A percentile compares a stretch with the other conserved stretches of the same genome.
Conservation (phyloP, 2,329 filamentous ascomycete genomes). For the Pseudogymnoascus sp. region DNA sequence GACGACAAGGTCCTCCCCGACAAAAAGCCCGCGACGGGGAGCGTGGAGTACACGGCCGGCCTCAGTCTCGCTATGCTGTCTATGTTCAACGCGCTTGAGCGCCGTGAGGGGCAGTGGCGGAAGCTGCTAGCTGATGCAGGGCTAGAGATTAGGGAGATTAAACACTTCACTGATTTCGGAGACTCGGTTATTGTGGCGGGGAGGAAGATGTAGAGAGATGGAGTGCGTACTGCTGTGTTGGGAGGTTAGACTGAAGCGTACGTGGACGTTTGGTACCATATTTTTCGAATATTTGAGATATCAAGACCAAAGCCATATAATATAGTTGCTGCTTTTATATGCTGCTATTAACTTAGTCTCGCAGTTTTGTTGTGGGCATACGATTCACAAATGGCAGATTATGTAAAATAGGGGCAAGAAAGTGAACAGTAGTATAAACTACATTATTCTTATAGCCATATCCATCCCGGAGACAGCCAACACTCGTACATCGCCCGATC, state of each 20-base stretch:
- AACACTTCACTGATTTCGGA: constrained; percentile 20
- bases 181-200: constrained; percentile 20
- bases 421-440: not conserved
- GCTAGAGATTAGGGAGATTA: constrained; percentile 19
- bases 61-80: constrained; percentile 23
- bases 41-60: constrained; percentile 18
- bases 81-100: constrained; percentile 23
- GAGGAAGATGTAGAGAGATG: not conserved
- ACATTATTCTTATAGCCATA: not conserved
- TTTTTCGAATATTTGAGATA: too few species aligned
- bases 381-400: too few species aligned
- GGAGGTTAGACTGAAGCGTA: not conserved
- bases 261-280: too few species aligned
- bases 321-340: too few species aligned
- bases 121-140: constrained; percentile 18
- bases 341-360: too few species aligned
- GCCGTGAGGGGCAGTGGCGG: constrained; percentile 22
- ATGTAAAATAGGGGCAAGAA: not conserved
- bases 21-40: not conserved
- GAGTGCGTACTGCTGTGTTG: not conserved
- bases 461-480: not conserved
- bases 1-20: not conserved
- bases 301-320: too few species aligned
- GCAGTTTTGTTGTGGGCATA: too few species aligned
- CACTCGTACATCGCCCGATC: not conserved